phyloP scores from a whole-genome alignment of 2,329 filamentous ascomycete genomes.

The Exophiala sp. region DNA sequence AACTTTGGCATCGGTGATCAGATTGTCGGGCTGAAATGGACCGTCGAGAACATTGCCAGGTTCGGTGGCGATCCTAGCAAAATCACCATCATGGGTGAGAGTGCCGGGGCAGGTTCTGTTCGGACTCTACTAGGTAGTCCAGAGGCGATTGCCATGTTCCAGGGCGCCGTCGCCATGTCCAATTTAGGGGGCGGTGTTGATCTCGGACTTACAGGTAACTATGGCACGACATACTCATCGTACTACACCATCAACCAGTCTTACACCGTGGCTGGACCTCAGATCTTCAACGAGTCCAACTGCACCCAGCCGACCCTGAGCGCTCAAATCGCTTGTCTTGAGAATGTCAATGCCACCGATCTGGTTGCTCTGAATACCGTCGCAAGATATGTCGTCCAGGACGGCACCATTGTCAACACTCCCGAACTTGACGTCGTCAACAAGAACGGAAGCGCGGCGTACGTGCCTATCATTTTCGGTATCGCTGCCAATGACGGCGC shows the following conservation, averaged over 20 bases:
- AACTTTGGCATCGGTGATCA: conserved; percentile 55
- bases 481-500: conserved; percentile 54
- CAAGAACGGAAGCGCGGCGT: conserved; percentile 42
- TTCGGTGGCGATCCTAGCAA: conserved; percentile 49
- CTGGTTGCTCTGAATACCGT: conserved; percentile 15
- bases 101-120: conserved; percentile 55
- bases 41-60: conserved; percentile 42
- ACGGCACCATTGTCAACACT: conserved; percentile 55
- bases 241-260: conserved; percentile 57
- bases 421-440: conserved; percentile 46
- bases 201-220: conserved; percentile 54
- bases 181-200: conserved; percentile 57
- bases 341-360: conserved; percentile 38
- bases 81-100: conserved; percentile 48
- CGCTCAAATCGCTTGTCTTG: conserved; percentile 54
- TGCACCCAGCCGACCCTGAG: conserved; percentile 48
- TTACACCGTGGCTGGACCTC: conserved; percentile 47
- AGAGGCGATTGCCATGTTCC: conserved; percentile 20
- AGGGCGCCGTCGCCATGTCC: conserved; percentile 37
- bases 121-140: conserved; percentile 49
- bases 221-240: conserved; percentile 56
- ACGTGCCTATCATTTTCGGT: conserved; percentile 57
- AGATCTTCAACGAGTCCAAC: conserved; percentile 51
- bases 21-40: conserved; percentile 49
- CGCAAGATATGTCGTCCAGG: conserved; percentile 55